phyloP scores from a whole-genome alignment of 73 alveolate species.

The Paraurostyla sp. region DNA sequence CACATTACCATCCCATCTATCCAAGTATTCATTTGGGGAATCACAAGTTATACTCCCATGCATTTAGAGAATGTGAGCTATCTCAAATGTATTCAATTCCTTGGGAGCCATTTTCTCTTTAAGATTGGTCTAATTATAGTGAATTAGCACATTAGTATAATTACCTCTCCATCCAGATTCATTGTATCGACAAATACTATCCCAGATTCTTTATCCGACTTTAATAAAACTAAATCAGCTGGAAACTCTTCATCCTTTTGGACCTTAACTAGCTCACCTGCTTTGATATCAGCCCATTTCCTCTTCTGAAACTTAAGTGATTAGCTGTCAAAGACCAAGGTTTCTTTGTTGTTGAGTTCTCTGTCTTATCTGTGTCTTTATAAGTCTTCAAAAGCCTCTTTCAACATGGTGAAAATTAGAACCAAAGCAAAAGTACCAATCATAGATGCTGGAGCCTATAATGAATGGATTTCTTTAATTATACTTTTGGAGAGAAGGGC shows the following conservation, averaged over 20 bases:
- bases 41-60: constrained; percentile 82
- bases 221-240: constrained; percentile 84
- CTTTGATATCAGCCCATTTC: constrained; percentile 70
- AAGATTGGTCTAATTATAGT: constrained; percentile 46
- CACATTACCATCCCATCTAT: constrained; percentile 88
- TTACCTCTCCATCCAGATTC: constrained; percentile 88
- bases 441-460: constrained; percentile 85
- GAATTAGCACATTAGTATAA: no score
- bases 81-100: not conserved
- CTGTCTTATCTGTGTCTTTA: constrained; percentile 75
- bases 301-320: constrained; percentile 66
- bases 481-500: constrained; percentile 90
- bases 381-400: constrained; percentile 91
- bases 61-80: constrained; percentile 10
- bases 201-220: constrained; percentile 74
- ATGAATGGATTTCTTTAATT: not conserved
- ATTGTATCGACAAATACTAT: constrained; percentile 83
- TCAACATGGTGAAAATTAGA: constrained; percentile 92
- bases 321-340: constrained; percentile 12
- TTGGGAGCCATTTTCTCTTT: constrained; percentile 47
- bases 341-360: constrained; percentile 65
- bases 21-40: constrained; percentile 87
- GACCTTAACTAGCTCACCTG: constrained; percentile 71
- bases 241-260: constrained; percentile 84
- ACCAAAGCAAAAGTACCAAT: constrained; percentile 92